Percentiles rank a stretch among this genome's conserved stretches.
These are phyloP conservation scores for Plasmopara halstedii DNA, from an alignment of 352 stramenopile species.

Conservation along the genomic window DNA sequence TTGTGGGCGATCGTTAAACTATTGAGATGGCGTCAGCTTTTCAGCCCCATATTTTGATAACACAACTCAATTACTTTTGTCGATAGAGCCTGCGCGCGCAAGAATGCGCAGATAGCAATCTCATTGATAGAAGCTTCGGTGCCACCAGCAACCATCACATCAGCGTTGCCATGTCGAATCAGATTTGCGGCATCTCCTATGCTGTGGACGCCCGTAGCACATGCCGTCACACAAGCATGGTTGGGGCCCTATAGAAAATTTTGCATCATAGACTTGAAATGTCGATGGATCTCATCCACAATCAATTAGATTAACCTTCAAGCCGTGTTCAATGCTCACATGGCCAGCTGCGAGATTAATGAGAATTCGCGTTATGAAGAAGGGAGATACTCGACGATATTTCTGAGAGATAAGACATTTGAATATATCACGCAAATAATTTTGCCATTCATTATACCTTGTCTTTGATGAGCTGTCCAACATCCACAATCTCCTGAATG, in stretches of 20 bases:
- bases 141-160: constrained; percentile 95
- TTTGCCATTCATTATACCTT: constrained; percentile 31
- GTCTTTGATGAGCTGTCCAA: constrained; percentile 49
- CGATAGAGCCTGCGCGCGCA: constrained; percentile 91
- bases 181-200: constrained; percentile 94
- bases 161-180: constrained; percentile 82
- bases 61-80: constrained; percentile 47
- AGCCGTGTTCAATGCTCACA: constrained; percentile 85
- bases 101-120: constrained; percentile 92
- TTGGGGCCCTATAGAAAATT: constrained; percentile 85
- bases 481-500: constrained; percentile 78
- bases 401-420: constrained; percentile 35
- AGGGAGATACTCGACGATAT: constrained; percentile 87
- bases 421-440: no score
- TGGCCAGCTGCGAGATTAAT: constrained; percentile 91
- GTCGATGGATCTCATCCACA: not conserved
- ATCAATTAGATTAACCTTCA: constrained; percentile 46
- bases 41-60: not conserved
- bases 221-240: constrained; percentile 95
- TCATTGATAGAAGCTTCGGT: constrained; percentile 93
- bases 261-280: not conserved
- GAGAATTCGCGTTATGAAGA: constrained; percentile 91
- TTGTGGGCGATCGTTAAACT: constrained; percentile 91
- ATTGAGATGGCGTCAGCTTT: not conserved
- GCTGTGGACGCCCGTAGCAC: constrained; percentile 93